Percentiles rank a stretch among this genome's conserved stretches.
Evolutionary conservation across 164 flowering plant species (phyloP).

Genomic region (Magnolia changhungtana): DNA sequence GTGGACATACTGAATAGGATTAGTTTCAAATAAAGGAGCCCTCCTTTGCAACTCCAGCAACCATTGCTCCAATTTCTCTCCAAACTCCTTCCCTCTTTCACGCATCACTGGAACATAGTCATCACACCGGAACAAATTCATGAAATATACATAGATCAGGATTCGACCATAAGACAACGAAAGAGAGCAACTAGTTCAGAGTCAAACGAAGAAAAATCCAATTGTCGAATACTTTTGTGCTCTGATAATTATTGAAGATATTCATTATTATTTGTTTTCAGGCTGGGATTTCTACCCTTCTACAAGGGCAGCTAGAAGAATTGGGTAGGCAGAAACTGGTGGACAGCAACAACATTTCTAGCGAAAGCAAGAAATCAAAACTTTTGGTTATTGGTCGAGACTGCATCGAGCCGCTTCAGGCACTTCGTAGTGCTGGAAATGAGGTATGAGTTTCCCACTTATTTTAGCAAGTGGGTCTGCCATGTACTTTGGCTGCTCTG

Average conservation of each 20-base stretch:
- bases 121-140: too few species aligned
- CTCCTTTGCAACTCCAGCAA: not conserved
- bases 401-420: constrained; percentile 83
- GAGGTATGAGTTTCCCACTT: constrained; percentile 50
- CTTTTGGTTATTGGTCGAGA: constrained; percentile 83
- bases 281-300: constrained; percentile 82
- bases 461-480: not conserved
- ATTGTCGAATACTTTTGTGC: not conserved
- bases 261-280: constrained; percentile 21
- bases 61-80: not conserved
- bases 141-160: too few species aligned
- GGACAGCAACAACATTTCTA: constrained; percentile 9
- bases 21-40: not conserved
- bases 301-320: constrained; percentile 79
- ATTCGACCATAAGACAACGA: not conserved
- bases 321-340: constrained; percentile 45
- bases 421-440: constrained; percentile 63
- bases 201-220: too few species aligned
- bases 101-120: too few species aligned
- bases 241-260: not conserved
- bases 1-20: too few species aligned
- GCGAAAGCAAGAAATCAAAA: constrained; percentile 40
- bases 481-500: not conserved
- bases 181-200: too few species aligned
- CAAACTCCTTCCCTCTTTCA: not conserved